Evolutionary conservation across 306 rosid genomes (phyloP), one percentile per base, ranked within the genome.

Genomic region (Crotalaria pallida): DNA sequence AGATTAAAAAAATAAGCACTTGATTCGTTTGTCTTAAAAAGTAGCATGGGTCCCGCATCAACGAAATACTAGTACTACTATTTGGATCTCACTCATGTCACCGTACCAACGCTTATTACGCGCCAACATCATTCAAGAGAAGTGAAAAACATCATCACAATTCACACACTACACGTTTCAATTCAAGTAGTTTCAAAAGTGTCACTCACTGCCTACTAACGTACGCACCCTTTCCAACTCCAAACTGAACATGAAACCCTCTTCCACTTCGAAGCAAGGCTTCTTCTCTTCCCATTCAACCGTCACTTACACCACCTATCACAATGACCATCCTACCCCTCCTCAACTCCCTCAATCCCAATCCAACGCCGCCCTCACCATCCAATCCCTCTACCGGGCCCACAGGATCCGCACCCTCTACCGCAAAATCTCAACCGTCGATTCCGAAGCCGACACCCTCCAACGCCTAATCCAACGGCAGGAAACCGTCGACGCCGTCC

Each of bases 401-500:
- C 94, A 85, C 89, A 69, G 67, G 58, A 81, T 88, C 82, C 97
- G 98, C 50, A 13, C 21, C 33, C 92, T 82, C 45, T 87, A 70
- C 87, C 84, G 65, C 13, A 83, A 59, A 45, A 90, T 93, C 73
- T 33, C 85, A 1, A 66, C 86, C 72, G 89, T 81, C 63, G 77
- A 85, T 50, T 75, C 80, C 50, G 96, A 88, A 50, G 87, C 98
- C 65, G 81, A 87, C 43, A 73, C 21, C 17, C 82, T 88, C 8
- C 88, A 88, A 48, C 75, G 82, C 47, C 58, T 80, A 19, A 93
- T 93, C 83, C 97, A 93, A 34, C 88, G 84, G 29, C 98, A 93
- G 87, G 97, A 93, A 22, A 93, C 97, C 0, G 96, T 93, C n/a
- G 98, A 93, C 75, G 89, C 92, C 15, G 81, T 93, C 2, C 87